phyloP scores from a whole-genome alignment of 495 filamentous ascomycete species.

The Neurospora sp. region DNA sequence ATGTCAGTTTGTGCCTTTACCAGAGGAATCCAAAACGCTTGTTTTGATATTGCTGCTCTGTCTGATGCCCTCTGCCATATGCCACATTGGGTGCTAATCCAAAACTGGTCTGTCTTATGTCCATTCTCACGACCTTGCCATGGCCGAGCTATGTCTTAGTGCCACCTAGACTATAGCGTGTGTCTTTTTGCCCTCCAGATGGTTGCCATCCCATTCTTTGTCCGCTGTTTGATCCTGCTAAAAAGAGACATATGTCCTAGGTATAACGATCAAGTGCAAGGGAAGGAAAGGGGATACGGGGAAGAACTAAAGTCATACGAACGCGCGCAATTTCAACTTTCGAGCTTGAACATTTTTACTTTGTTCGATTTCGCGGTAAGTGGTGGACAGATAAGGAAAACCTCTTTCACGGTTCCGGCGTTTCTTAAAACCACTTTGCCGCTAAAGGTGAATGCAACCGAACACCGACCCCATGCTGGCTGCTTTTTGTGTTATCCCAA shows the following conservation, averaged over 20 bases:
- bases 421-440: neutral
- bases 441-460: neutral
- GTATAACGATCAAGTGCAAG: neutral
- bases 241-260: neutral
- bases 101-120: neutral
- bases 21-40: neutral
- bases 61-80: neutral
- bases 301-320: neutral
- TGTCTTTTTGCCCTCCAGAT: neutral
- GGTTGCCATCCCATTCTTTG: neutral
- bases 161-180: neutral
- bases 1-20: neutral
- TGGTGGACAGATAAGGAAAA: neutral
- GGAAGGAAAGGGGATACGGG: neutral
- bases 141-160: neutral
- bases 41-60: neutral
- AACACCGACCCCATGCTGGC: slow-evolving; percentile 10
- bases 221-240: neutral
- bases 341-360: neutral
- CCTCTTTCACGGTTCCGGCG: neutral
- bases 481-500: slow-evolving; percentile 2
- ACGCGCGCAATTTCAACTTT: neutral
- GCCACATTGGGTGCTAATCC: neutral
- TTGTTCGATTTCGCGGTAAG: neutral
- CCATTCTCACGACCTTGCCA: neutral